These are phyloP conservation scores for Cicer arietinum DNA, from an alignment of 306 rosid genomes.

Conservation along the genomic window DNA sequence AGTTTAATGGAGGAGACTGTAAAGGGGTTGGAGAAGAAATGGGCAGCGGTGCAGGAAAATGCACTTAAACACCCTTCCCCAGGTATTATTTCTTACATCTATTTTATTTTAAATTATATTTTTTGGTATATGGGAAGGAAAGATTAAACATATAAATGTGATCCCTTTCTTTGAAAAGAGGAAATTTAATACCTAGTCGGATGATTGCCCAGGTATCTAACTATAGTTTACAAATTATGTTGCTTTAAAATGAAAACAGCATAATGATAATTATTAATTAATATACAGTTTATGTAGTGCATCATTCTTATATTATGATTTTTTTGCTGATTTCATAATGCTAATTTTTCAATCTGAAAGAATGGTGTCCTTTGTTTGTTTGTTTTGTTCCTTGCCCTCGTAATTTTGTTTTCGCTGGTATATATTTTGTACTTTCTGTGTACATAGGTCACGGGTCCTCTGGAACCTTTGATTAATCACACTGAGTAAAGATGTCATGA, in stretches of 20 bases:
- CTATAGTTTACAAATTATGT: neutral
- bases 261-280: neutral
- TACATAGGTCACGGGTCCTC: constrained; percentile 13
- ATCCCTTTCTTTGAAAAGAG: constrained; percentile 17
- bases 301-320: neutral
- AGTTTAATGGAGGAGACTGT: constrained; percentile 68
- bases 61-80: constrained; percentile 82
- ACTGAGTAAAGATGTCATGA: too few relatives aligned
- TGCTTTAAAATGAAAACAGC: constrained; percentile 19
- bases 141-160: constrained; percentile 21
- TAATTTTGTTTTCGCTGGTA: constrained; percentile 9
- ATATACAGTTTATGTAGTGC: neutral
- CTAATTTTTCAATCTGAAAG: neutral
- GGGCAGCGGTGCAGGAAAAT: constrained; percentile 72
- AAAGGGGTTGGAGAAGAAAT: constrained; percentile 63
- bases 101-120: neutral
- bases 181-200: constrained; percentile 2
- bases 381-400: neutral
- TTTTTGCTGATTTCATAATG: neutral
- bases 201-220: neutral
- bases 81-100: constrained; percentile 49
- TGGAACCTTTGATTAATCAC: constrained; percentile 6
- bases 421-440: constrained; percentile 3
- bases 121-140: neutral
- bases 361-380: constrained; percentile 10